phyloP scores from a whole-genome alignment of 139 green algal genomes.

The Diplosphaera chodatii region DNA sequence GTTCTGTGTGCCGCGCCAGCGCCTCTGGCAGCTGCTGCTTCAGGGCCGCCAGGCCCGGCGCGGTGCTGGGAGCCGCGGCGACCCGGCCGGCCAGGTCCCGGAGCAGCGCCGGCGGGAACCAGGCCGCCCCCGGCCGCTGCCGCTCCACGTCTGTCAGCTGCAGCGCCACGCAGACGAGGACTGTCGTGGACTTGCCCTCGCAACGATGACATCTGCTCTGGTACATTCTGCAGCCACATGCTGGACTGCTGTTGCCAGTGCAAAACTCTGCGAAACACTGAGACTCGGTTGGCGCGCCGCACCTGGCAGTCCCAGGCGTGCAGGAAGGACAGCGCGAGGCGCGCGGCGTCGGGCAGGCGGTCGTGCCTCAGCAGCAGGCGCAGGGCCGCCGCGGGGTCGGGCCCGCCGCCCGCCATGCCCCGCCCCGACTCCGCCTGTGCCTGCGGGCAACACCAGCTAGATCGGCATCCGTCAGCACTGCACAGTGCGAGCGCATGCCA shows the following conservation, averaged over 20 bases:
- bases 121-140: neutral
- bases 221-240: neutral
- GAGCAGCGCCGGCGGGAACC: slow-evolving; percentile 19
- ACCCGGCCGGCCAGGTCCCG: slow-evolving; percentile 10
- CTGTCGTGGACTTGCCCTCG: slow-evolving; percentile 1
- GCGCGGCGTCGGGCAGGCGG: slow-evolving; percentile 25
- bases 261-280: too few relatives aligned
- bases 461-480: too few relatives aligned
- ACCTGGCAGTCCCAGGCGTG: slow-evolving; percentile 5
- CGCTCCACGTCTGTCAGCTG: slow-evolving; percentile 5
- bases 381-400: slow-evolving; percentile 31
- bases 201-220: neutral
- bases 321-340: slow-evolving; percentile 22
- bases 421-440: neutral
- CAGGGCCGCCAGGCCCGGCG: neutral
- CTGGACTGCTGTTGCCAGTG: too few relatives aligned
- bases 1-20: neutral
- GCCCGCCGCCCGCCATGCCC: slow-evolving; percentile 10
- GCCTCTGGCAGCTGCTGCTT: neutral
- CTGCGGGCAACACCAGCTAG: neutral
- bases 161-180: neutral
- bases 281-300: too few relatives aligned
- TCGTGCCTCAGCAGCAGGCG: slow-evolving; percentile 26
- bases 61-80: neutral
- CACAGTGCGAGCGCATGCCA: too few relatives aligned